A percentile compares a stretch with the other conserved stretches of the same genome.
phyloP scores from a whole-genome alignment of 2,329 filamentous ascomycete species.

The Colletotrichum sp. region DNA sequence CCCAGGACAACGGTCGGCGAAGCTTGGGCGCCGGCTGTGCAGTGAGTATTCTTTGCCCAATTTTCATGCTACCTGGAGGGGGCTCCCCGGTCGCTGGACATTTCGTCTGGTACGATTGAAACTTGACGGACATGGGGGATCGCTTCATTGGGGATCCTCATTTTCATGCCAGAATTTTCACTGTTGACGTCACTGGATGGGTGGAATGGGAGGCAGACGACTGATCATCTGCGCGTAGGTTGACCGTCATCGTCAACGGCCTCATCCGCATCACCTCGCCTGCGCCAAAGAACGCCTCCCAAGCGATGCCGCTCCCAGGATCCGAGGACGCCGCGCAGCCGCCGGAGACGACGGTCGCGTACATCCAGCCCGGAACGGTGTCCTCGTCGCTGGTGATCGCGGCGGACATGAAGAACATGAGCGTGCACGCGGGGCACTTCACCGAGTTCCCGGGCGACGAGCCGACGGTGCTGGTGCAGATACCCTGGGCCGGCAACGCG shows the following conservation, averaged over 20 bases:
- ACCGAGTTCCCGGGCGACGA: conserved; percentile 39
- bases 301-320: neutral
- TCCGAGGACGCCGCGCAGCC: neutral
- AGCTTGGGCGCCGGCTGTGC: conserved; percentile 36
- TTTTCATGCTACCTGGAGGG: neutral
- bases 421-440: conserved; percentile 31
- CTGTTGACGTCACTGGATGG: neutral
- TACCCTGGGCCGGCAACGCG: conserved; percentile 29
- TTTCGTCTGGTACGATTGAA: neutral
- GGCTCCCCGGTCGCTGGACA: neutral
- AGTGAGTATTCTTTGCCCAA: conserved; percentile 24
- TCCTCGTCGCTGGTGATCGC: conserved; percentile 35
- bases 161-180: neutral
- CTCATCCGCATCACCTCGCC: conserved; percentile 36
- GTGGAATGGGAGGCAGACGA: neutral
- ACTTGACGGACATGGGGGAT: neutral
- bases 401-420: conserved; percentile 29
- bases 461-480: conserved; percentile 34
- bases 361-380: conserved; percentile 33
- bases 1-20: conserved; percentile 33
- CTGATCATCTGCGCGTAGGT: conserved; percentile 21
- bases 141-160: neutral
- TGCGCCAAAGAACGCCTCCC: conserved; percentile 22
- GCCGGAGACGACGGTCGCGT: conserved; percentile 25
- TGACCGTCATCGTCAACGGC: conserved; percentile 35